These are phyloP conservation scores for Pistacia atlantica DNA, from an alignment of 345 rosid species.

Conservation along the genomic window DNA sequence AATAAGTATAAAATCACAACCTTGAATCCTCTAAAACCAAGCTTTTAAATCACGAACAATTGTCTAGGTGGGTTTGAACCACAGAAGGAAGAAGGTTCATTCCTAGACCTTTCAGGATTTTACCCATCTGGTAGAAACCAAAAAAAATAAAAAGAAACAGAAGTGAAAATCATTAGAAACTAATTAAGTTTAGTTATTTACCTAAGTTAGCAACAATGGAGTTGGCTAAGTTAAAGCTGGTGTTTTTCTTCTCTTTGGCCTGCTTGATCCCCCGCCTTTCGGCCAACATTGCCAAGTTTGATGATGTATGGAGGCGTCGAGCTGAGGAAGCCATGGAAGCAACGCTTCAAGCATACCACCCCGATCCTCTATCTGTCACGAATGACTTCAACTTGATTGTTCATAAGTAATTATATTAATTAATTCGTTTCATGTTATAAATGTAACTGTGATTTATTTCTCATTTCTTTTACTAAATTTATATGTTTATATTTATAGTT, in stretches of 20 bases:
- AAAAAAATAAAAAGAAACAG: background rate
- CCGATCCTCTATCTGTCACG: slow-evolving; percentile 30
- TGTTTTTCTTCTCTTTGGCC: slow-evolving; percentile 31
- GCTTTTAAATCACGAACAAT: too few relatives aligned
- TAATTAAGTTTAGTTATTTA: too few relatives aligned
- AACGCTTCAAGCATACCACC: slow-evolving; percentile 29
- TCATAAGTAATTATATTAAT: slow-evolving; percentile 18
- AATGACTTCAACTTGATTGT: slow-evolving; percentile 23
- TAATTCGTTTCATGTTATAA: too few relatives aligned
- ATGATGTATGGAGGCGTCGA: slow-evolving; percentile 43
- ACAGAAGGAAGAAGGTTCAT: background rate
- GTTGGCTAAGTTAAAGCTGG: slow-evolving; percentile 9
- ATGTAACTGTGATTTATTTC: too few relatives aligned
- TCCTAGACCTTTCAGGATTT: background rate
- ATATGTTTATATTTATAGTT: background rate
- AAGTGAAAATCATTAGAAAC: background rate
- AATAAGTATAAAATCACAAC: slow-evolving; percentile 7
- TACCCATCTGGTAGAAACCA: background rate
- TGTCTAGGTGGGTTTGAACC: slow-evolving; percentile 2
- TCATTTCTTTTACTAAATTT: too few relatives aligned
- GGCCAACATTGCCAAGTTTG: slow-evolving; percentile 31
- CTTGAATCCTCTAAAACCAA: background rate
- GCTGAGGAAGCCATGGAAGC: slow-evolving; percentile 37
- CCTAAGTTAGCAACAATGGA: background rate
- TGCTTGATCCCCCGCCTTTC: slow-evolving; percentile 25